Evolutionary conservation across 2,329 filamentous ascomycete species (phyloP).

Genomic region (Trichoderma arundinaceum): DNA sequence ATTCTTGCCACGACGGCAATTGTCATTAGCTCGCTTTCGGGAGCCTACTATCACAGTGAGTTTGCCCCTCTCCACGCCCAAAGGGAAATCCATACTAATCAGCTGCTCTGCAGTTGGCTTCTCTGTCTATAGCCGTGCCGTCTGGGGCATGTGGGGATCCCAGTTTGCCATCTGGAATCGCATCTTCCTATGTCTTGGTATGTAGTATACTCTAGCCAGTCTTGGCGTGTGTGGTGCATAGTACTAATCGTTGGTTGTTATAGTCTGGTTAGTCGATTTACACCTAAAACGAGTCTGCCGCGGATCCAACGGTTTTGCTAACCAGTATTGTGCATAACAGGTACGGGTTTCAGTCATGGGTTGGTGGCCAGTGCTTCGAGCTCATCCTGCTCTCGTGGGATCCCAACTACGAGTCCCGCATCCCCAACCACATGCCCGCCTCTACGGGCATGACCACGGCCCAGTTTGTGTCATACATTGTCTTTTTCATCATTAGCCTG

Average conservation of each 20-base stretch:
- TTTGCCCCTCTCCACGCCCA: too few relatives aligned
- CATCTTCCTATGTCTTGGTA: conserved; percentile 50
- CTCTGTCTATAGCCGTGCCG: conserved; percentile 46
- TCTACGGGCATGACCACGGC: conserved; percentile 53
- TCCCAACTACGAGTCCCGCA: conserved; percentile 49
- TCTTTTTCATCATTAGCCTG: conserved; percentile 52
- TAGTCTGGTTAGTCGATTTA: conserved; percentile 37
- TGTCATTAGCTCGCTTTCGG: conserved; percentile 52
- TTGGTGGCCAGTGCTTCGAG: conserved; percentile 54
- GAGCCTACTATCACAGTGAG: conserved; percentile 50
- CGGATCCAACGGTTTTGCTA: background rate
- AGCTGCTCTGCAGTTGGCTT: conserved; percentile 42
- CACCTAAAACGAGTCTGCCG: background rate
- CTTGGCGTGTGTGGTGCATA: background rate
- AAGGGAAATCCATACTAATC: background rate
- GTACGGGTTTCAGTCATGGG: conserved; percentile 54
- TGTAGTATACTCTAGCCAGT: conserved; percentile 21
- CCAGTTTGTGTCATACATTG: conserved; percentile 51
- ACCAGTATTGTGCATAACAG: conserved; percentile 33
- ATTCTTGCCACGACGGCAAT: conserved; percentile 48
- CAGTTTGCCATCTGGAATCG: conserved; percentile 52
- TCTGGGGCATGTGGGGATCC: conserved; percentile 51
- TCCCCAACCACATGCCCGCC: conserved; percentile 50
- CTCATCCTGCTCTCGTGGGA: conserved; percentile 54
- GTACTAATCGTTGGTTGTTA: conserved; percentile 18